Evolutionary conservation across 495 filamentous ascomycete species (phyloP), one percentile per base, ranked within the genome.

Genomic region (Rhizodiscina lignyota): DNA sequence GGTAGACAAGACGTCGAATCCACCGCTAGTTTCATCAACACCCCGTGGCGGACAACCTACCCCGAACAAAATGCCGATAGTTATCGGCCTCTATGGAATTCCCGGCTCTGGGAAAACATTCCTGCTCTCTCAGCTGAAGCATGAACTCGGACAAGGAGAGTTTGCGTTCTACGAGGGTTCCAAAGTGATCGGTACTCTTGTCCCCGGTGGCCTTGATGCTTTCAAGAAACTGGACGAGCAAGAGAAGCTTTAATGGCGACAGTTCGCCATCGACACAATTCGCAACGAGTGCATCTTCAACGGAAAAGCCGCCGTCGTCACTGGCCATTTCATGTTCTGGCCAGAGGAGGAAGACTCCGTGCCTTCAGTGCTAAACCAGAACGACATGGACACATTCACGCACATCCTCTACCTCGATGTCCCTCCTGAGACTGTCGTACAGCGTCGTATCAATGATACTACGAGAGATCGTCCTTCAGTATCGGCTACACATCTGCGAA

Each of bases 251-350:
- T 2, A 43, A 1, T 63, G 40, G 36, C 66, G 72, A 24, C n/a
- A 56, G 37, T 35, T 35, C 30, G 68, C 71, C 21, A 74, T 77
- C 34, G 37, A 58, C 4, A 41, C n/a, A 2, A 66, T 77, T 31
- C 23, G 38, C 24, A 22, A 58, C 5, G 41, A 63, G 33, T 68
- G 63, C 39, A 31, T 32, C 8, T 16, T 43, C 0, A 59, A 33
- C 17, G 49, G 55, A 21, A 54, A 55, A 37, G 39, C 50, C 8
- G 73, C 45, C 10, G 37, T 79, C 10, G 68, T 81, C 2, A 55
- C 68, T 18, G 71, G 73, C 15, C 72, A 79, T 44, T 65, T 60
- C 48, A 72, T 71, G 59, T 68, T 77, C 45, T 78, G 68, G 71
- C 12, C 47, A 3, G 58, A 65, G 30, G 17, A 21, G 5, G 52